Evolutionary conservation across 1,284 basidiomycete species (phyloP), one percentile per base, ranked within the genome.

Genomic region (Retiboletus fuscus): DNA sequence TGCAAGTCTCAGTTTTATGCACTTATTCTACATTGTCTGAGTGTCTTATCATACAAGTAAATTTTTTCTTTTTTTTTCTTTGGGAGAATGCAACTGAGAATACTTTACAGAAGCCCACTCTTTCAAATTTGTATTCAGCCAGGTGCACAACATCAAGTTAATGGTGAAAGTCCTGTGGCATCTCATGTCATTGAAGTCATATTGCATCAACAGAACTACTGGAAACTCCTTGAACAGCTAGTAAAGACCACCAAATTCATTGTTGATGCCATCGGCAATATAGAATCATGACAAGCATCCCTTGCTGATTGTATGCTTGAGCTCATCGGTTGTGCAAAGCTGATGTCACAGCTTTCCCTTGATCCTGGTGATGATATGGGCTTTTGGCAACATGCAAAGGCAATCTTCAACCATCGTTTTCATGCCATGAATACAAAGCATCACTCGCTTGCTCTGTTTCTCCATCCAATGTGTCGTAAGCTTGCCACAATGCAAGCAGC

Each of bases 1-100:
- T 77, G 73, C 16, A 74, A 82, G 60, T 75, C 79, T 26, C 61
- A 26, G 5, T 67, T 51, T 6, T 60, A 68, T 57, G 41, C 61
- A 55, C 49, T 67, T 34, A 49, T 63, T 43, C 46, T 63, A 18
- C 46, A 63, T 15, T 43, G 28, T 26, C 6, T 63, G 22, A 63
- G 61, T 49, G 30, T 47, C 11, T 34, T 47, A 13, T 10, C 24
- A 11, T 43, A 49, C 22, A 49, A 18, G 8, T 49, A 20, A 20
- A 47, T 7, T 22, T 18, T 5, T 47, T 53, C 11, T n/a, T n/a
- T n/a, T n/a, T n/a, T n/a, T n/a, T n/a, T n/a, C n/a, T n/a, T n/a
- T n/a, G n/a, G n/a, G n/a, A n/a, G n/a, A n/a, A n/a, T n/a, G n/a
- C n/a, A n/a, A n/a, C n/a, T n/a, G n/a, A n/a, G n/a, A n/a, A n/a